Conservation (phyloP, 495 filamentous ascomycete species). For the Hypoxylon fragiforme region DNA sequence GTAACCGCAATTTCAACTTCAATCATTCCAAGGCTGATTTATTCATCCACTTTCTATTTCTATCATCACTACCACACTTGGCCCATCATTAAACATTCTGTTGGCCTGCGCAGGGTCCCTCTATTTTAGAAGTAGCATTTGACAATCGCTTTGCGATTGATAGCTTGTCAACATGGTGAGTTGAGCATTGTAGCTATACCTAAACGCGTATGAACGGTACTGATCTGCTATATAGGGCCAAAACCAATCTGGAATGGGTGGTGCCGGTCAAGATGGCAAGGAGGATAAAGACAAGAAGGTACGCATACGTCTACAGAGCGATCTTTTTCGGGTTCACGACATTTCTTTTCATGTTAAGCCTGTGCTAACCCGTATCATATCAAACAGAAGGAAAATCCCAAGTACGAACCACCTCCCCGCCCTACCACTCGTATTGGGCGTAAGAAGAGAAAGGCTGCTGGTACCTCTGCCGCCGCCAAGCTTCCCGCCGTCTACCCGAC, state of each 20-base stretch:
- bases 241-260: constrained; percentile 85
- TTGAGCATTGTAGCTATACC: not conserved
- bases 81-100: not conserved
- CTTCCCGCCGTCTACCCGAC: constrained; percentile 92
- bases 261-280: constrained; percentile 70
- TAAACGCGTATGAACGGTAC: not conserved
- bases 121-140: no score
- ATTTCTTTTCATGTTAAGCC: no score
- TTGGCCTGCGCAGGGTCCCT: not conserved
- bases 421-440: constrained; percentile 97
- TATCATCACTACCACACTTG: no score
- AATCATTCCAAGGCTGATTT: no score
- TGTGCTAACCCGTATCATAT: constrained; percentile 3
- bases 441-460: constrained; percentile 92
- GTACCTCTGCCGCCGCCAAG: constrained; percentile 91
- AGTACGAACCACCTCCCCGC: constrained; percentile 96
- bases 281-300: constrained; percentile 98
- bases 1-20: no score
- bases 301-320: constrained; percentile 24
- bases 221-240: constrained; percentile 62
- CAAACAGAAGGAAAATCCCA: constrained; percentile 94
- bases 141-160: no score
- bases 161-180: constrained; percentile 36
- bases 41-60: no score
- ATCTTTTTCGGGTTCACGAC: no score